Conservation (phyloP, 202 grass and related monocot species). For the Setaria italica region DNA sequence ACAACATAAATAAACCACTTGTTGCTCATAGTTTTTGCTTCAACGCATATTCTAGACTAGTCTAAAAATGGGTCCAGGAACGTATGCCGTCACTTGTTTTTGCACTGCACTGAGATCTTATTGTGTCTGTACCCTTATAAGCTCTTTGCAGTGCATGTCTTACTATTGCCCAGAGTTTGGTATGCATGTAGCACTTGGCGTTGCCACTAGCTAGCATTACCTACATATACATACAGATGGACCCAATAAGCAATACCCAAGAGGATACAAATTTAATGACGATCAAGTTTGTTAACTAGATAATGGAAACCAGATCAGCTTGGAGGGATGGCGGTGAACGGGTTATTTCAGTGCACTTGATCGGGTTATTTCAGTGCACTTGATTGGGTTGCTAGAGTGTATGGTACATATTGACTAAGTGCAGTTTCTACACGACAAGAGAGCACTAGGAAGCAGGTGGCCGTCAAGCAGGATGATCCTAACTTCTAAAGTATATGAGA, state of each 20-base stretch:
- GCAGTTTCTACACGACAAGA: too few species aligned
- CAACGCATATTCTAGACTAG: not conserved
- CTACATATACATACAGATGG: not conserved
- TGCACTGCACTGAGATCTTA: slow-evolving; percentile 3
- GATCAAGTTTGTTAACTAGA: not conserved
- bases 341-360: too few species aligned
- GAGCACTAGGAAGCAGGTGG: too few species aligned
- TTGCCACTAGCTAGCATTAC: too few species aligned
- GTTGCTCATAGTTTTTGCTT: not conserved
- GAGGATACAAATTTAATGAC: not conserved
- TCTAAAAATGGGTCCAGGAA: not conserved
- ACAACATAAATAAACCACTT: not conserved
- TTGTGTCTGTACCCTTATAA: not conserved
- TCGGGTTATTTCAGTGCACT: too few species aligned
- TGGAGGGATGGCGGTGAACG: too few species aligned
- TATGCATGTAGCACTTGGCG: not conserved
- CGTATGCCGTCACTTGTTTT: not conserved
- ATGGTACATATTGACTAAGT: too few species aligned
- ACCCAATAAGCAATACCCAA: not conserved
- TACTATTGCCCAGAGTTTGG: not conserved
- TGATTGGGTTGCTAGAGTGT: too few species aligned
- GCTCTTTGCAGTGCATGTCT: not conserved
- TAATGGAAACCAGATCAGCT: too few species aligned
- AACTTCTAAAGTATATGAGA: too few species aligned
- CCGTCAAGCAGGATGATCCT: too few species aligned